These are phyloP conservation scores for Pseudomicrostroma phylloplanum DNA, from an alignment of 1,284 basidiomycete species.

Conservation along the genomic window DNA sequence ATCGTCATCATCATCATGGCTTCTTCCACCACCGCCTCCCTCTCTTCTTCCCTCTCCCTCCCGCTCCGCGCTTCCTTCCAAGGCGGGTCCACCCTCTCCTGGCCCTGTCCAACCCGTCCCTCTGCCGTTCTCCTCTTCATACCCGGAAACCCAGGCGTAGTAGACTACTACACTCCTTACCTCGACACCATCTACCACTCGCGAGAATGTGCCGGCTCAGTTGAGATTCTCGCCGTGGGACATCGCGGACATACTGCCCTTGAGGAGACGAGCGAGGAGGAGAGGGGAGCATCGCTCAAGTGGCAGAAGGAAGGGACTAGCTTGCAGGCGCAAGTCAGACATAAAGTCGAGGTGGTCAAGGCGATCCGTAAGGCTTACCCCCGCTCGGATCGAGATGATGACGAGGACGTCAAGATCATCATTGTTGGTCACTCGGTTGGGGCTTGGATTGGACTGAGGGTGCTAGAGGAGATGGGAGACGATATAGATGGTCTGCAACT, in stretches of 20 bases:
- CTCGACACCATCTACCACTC: slow-evolving; percentile 17
- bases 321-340: slow-evolving; percentile 30
- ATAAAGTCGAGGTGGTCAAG: slow-evolving; percentile 31
- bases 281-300: slow-evolving; percentile 14
- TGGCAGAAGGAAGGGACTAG: slow-evolving; percentile 3
- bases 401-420: slow-evolving; percentile 21
- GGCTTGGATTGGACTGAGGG: slow-evolving; percentile 28
- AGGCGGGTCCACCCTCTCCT: slow-evolving; percentile 28
- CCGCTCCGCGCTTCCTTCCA: slow-evolving; percentile 25
- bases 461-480: slow-evolving; percentile 19
- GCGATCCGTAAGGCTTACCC: slow-evolving; percentile 19
- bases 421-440: slow-evolving; percentile 35
- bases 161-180: slow-evolving; percentile 32
- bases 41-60: neutral
- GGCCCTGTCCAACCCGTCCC: slow-evolving; percentile 19
- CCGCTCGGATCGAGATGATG: neutral
- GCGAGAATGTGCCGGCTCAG: slow-evolving; percentile 7
- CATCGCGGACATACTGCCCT: slow-evolving; percentile 34
- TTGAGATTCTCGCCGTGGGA: slow-evolving; percentile 31
- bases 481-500: slow-evolving; percentile 27
- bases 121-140: slow-evolving; percentile 32
- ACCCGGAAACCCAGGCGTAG: slow-evolving; percentile 36
- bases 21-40: neutral
- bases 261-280: slow-evolving; percentile 13
- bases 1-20: slow-evolving; percentile 1